Conservation (phyloP, 345 rosid genomes). For the Lepidium africanum region DNA sequence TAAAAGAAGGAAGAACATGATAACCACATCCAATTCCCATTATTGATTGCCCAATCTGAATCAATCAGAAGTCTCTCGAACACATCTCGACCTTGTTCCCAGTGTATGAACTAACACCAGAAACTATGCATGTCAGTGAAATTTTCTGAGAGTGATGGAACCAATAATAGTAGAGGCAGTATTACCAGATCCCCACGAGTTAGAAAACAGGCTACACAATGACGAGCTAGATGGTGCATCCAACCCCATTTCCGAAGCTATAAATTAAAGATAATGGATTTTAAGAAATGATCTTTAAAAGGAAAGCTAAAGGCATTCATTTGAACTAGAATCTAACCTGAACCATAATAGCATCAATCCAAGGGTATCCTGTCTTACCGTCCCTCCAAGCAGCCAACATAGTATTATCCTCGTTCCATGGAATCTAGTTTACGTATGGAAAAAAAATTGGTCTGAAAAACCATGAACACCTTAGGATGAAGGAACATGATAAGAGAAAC, state of each 20-base stretch:
- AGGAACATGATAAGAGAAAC: neutral
- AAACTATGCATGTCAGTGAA: conserved; percentile 21
- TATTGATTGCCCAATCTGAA: conserved; percentile 94
- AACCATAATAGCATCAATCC: conserved; percentile 99
- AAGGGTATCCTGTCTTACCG: conserved; percentile 86
- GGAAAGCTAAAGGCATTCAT: neutral
- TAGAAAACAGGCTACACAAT: conserved; percentile 87
- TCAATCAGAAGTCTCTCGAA: conserved; percentile 90
- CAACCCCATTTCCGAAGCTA: conserved; percentile 96
- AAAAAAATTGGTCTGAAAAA: neutral
- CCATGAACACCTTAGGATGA: neutral
- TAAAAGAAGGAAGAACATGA: conserved; percentile 97
- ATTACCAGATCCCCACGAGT: conserved; percentile 94
- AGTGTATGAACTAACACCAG: conserved; percentile 75
- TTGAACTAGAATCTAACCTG: conserved; percentile 50
- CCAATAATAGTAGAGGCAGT: neutral
- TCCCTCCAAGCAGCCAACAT: conserved; percentile 87
- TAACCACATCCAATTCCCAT: conserved; percentile 93
- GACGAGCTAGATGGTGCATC: conserved; percentile 96
- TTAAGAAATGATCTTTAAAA: conserved; percentile 1
- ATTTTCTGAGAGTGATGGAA: conserved; percentile 1
- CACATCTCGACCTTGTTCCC: conserved; percentile 97
- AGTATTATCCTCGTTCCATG: conserved; percentile 70
- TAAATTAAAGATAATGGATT: conserved; percentile 7
- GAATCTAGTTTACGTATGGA: conserved; percentile 45